Percentiles rank a stretch among this genome's conserved stretches.
Evolutionary conservation across 1,139 yeast species (phyloP).

Genomic region (Diutina neorugosa): DNA sequence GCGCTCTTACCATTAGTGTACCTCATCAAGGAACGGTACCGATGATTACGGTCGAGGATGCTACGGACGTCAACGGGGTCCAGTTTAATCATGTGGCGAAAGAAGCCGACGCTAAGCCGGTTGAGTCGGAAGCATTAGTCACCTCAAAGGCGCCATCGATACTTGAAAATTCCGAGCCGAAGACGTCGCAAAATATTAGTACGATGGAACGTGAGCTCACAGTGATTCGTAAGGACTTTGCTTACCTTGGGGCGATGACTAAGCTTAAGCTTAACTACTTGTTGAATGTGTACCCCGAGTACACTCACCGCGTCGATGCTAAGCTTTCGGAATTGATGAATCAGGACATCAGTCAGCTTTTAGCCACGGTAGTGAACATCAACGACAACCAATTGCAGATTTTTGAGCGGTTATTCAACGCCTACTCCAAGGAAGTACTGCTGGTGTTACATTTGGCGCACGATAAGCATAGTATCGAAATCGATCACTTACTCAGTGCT

Average conservation of each 20-base stretch:
- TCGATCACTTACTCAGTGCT: slow-evolving; percentile 55
- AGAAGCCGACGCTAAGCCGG: neutral
- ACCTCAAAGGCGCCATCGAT: neutral
- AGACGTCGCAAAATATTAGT: neutral
- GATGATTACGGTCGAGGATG: neutral
- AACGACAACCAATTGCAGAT: neutral
- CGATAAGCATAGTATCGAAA: slow-evolving; percentile 33
- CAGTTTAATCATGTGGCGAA: neutral
- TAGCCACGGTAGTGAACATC: neutral
- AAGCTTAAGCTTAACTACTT: neutral
- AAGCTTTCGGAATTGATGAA: neutral
- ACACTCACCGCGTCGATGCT: neutral
- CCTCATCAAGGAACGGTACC: neutral
- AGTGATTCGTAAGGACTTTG: neutral
- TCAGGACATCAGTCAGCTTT: neutral
- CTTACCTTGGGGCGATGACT: neutral
- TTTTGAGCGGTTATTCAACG: slow-evolving; percentile 1
- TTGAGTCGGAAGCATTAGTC: neutral
- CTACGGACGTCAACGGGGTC: neutral
- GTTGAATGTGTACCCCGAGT: slow-evolving; percentile 2
- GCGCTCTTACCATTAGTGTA: neutral
- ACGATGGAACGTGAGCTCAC: neutral
- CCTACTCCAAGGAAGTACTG: neutral
- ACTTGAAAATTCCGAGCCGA: neutral
- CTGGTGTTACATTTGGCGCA: neutral